Evolutionary conservation across 148 eudicot genomes (phyloP), one percentile per base, ranked within the genome.

Genomic region (Rhododendron henanense): DNA sequence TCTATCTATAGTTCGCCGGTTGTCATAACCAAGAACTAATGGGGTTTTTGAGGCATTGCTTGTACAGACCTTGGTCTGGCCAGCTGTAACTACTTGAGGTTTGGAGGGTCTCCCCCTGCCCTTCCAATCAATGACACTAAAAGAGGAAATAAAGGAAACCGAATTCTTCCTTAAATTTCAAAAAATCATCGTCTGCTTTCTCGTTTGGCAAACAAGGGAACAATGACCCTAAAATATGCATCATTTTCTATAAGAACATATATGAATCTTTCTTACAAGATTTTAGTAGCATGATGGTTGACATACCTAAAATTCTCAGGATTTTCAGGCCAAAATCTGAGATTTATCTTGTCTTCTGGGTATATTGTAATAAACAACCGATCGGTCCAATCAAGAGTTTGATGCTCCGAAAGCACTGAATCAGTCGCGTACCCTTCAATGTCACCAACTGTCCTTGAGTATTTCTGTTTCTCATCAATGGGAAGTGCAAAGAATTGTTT

Each of bases 271-370:
- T 33, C 73, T n/a, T 10, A 65, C 31, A 65, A 18, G 44, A 6
- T 33, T 6, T 76, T 18, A 9, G 31, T 10, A 44, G 11, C 45
- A 44, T 77, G 79, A 21, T 31, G 31, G 9, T 81, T 5, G 16
- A 51, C 61, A 44, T 85, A 93, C 96, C 93, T 90, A 77, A 93
- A 95, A 14, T n/a, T 75, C 14, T 73, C 81, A 1, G 94, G 98
- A 63, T 89, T 90, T 86, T 90, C 67, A 19, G 96, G 98, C 98
- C 98, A 95, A 73, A 81, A 82, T 55, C 89, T 61, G 69, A 88
- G 90, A 81, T 90, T 92, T 53, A 87, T 89, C 65, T 87, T 87
- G 44, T 90, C 73, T 81, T 87, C 50, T 3, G 98, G 96, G 69
- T 83, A 55, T 5, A 88, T 83, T 1, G 53, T 75, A 37, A 94